Base-by-base conservation (phyloP, 2,329 filamentous ascomycete species). In the Verticillium longisporum region DNA sequence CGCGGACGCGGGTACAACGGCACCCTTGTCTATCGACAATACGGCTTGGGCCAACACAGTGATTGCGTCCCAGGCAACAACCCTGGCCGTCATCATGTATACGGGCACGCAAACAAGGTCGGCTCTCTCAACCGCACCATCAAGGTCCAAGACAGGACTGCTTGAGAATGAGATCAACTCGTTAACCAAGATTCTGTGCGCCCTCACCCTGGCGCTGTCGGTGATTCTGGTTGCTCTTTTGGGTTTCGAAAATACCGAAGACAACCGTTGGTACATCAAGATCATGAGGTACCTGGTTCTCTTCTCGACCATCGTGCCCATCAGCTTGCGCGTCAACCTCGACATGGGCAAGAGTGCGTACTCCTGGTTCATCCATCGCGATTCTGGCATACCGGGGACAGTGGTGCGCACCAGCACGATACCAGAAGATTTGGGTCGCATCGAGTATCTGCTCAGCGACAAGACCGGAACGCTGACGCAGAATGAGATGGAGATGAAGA, bases 21-120 rank as follows among this genome's bases (percentile, higher is more conserved):
- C 88, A 2, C 87, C 93, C 1, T 80, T 99, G 41, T 91, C 86
- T 1, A 97, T 99, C 64, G 95, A 99, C 75, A 97, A 99, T 71
- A 98, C 95, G 7, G 95, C 96, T 10, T 99, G 96, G 95, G 94
- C 94, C 18, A 99, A 98, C 71, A 99, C 95, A 0, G 90, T 99
- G 31, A 89, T 99, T 63, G 95, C 95, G 1, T 98, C 94, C 1
- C 95, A 93, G 72, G 94, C 90, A 1, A 90, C 86, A 4, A 95
- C 95, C 0, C 81, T 97, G 62, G 94, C 93, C 2, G 91, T 93
- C 1, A 91, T 99, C 58, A 83, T 99, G 64, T 99, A 99, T 73
- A 98, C 95, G 4, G 96, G 95, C 0, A 88, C 92, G 0, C 91
- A 99, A 74, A 99, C 95, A 1, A 87, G 96, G 62, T 96, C 96